Conservation (phyloP, 1,139 yeast species). For the Kurtzmaniella natalensis region DNA sequence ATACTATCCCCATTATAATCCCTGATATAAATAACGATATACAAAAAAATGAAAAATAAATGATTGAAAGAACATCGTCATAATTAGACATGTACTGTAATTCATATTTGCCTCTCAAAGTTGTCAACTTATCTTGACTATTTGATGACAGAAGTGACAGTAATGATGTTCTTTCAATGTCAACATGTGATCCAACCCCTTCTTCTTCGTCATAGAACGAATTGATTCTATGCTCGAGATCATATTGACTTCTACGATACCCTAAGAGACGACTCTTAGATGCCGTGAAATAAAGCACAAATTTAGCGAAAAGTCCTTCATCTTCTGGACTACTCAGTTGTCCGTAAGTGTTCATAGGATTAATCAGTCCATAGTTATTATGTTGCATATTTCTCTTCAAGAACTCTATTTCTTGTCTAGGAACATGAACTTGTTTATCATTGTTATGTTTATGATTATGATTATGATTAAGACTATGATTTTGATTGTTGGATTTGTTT, state of each 20-base stretch:
- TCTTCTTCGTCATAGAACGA: slow-evolving; percentile 2
- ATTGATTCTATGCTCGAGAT: slow-evolving; percentile 3
- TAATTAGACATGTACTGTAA: slow-evolving; percentile 16
- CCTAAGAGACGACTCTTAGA: neutral
- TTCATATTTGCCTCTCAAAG: slow-evolving; percentile 4
- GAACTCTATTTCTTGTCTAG: slow-evolving; percentile 1
- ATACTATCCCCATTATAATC: slow-evolving; percentile 41
- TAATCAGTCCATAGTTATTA: slow-evolving; percentile 2
- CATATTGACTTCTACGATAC: neutral
- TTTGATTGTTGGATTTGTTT: neutral
- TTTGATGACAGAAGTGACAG: slow-evolving; percentile 1
- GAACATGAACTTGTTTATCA: neutral
- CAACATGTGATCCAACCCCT: slow-evolving; percentile 1
- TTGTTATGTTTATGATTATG: neutral
- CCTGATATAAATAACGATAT: slow-evolving; percentile 38
- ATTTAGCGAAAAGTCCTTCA: slow-evolving; percentile 4
- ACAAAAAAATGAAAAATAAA: slow-evolving; percentile 34
- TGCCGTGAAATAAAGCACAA: slow-evolving; percentile 2
- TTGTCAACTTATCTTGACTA: neutral
- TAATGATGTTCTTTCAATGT: slow-evolving; percentile 4
- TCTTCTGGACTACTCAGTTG: slow-evolving; percentile 5
- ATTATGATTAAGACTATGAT: neutral
- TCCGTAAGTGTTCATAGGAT: slow-evolving; percentile 3
- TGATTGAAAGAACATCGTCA: slow-evolving; percentile 33
- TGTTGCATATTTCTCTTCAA: neutral